Base-by-base conservation (phyloP, 768 basidiomycete genomes). In the Brasilioporus rufonigricans region DNA sequence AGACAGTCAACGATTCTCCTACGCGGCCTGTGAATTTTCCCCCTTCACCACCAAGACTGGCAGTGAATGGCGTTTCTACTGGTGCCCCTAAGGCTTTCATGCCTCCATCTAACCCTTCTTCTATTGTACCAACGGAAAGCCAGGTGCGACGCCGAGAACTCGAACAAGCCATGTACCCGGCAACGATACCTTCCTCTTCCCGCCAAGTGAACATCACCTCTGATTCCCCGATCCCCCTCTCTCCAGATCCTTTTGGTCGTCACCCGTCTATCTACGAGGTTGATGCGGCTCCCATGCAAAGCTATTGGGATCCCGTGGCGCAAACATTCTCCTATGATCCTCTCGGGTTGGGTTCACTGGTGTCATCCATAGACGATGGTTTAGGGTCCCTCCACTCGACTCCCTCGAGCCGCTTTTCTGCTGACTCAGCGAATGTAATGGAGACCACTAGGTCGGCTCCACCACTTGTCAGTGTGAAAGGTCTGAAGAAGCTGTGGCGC, bases 181-280 rank as follows among this genome's bases (percentile, higher is more conserved):
- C 74, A 27, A 67, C 72, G 40, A 66, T 70, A 26, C 65, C 70
- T 19, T 60, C 71, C 24, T 58, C 68, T 51, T 60, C 65, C 29
- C 59, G 32, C 50, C 62, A 65, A 49, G 43, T 61, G 56, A 50
- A 65, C 52, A 35, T 55, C 61, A 43, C 60, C 29, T 56, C 73
- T 10, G 76, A 76, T 39, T 84, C 85, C 2, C 86, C 87, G 21
- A 87, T 91, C 52, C 91, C 91, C 36, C 74, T 91, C n/a, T 88
- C 89, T 11, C 87, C 90, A 9, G 90, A 92, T 71, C 90, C 90
- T 26, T 91, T 92, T 63, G 84, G 86, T 12, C 80, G 89, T 26
- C 86, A 80, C 62, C 77, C 89, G 31, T 89, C 87, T 3, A 61
- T 74, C 18, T 67, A 75, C 27, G 70, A 74, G 31, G 38, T 63